Evolutionary conservation across 257 asterid genomes (phyloP), one percentile per base, ranked within the genome.

Genomic region (Jaltomata sinuosa): DNA sequence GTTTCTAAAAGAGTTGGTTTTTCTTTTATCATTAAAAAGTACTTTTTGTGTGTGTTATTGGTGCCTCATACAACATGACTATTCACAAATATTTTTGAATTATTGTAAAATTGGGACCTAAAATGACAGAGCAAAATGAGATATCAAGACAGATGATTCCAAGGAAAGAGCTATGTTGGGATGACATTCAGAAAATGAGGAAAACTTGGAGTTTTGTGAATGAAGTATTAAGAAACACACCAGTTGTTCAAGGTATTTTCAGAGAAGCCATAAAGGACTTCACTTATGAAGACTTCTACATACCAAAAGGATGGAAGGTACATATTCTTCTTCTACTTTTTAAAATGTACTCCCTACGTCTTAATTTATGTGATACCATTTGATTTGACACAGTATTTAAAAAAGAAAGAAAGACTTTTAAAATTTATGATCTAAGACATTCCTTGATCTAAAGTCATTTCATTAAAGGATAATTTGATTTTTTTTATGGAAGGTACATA

Each of bases 271-370:
- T 59, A 2, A 42, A 81, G 34, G 57, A 81, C 1, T 34, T 81
- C 18, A 59, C 84, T 40, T 83, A 47, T 36, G 71, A 69, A 29
- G 18, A 16, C 6, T 34, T 49, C 19, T 1, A 14, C 42, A 8
- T 59, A 36, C 45, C 84, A n/a, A 59, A 81, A 67, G 59, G 84
- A 81, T 59, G 76, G 84, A 81, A 81, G 59, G 84, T 50, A 61
- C 22, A 16, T 11, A 4, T 11, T 11, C 4, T 59, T 31, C 14
- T 1, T 1, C n/a, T 11, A 14, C 5, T 27, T 27, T 53, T 53
- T 16, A 12, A 18, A 18, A 16, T 15, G 59, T n/a, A n/a, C n/a
- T n/a, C n/a, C n/a, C n/a, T n/a, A n/a, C n/a, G n/a, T n/a, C n/a
- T n/a, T n/a, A n/a, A n/a, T n/a, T n/a, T n/a, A n/a, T n/a, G n/a